Evolutionary conservation across 108 stramenopile genomes (phyloP), one percentile per base, ranked within the genome.

Genomic region (Cyclotella atomus): DNA sequence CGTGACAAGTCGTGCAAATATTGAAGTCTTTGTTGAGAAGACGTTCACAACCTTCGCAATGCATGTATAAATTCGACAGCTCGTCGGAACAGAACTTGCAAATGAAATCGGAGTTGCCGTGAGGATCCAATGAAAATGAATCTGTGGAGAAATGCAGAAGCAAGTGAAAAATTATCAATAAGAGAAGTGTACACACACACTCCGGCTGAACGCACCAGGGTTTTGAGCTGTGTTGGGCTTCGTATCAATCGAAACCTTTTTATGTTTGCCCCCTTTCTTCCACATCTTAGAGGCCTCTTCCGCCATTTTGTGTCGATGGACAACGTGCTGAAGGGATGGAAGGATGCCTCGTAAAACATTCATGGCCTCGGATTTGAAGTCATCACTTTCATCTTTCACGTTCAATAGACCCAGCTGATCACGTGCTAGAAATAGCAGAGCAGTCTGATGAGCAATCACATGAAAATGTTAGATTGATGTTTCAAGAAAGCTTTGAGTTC

Each of bases 1-100:
- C 44, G 57, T 94, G 85, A 50, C 95, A 96, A 25, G 68, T 76
- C 17, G 68, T 54, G 69, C 95, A 96, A 24, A 96, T 91, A 65
- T 93, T 95, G 66, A 88, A 89, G 71, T 93, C 93, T 65, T 87
- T 91, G 29, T 76, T 75, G 5, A 96, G 79, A 10, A 96, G 73
- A 19, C 82, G 70, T 71, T 96, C 92, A 62, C 95, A 96, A 6
- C 95, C 95, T 54, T 87, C 84, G 66, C 95, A 96, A 55, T 96
- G 95, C 73, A 88, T 91, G 73, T 93, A 96, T 2, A 86, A 73
- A 71, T 95, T 96, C 14, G 84, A 88, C 43, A 96, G 56, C 60
- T 96, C 96, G 61, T 87, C 82, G 34, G 59, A 52, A 68, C 92
- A 95, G 1, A 87, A 68, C 57, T 79, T 82, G 79, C 94, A 96